Base-by-base conservation (phyloP, 495 filamentous ascomycete genomes). In the Lasiosphaeria ovina region DNA sequence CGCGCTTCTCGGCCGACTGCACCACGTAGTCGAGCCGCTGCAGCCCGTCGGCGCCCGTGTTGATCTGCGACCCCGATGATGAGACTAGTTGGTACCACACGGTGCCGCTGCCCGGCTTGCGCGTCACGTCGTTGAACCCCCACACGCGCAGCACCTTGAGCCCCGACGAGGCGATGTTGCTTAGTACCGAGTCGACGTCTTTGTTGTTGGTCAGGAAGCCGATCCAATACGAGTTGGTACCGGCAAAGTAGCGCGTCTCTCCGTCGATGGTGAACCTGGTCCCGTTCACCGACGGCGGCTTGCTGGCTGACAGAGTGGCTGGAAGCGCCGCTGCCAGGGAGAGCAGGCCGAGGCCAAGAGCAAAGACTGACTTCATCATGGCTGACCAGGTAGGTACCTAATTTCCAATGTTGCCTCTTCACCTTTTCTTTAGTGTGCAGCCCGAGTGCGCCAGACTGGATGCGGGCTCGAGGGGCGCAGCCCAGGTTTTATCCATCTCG, bases 211-310 rank as follows among this genome's bases (percentile, higher is more conserved):
- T 83, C 31, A 90, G 79, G 75, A 90, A 90, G 16, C 80, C 75
- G 62, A 90, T 82, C 87, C 87, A 92, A 78, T 91, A 92, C 50
- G 82, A 74, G 72, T 92, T 92, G 4, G 85, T 87, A 14, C 89
- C 89, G 3, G 86, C 83, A 67, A 80, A 88, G 72, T 87, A 85
- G 59, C 77, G 76, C 4, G 82, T 84, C 61, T 81, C 65, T 17
- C 85, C 85, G 67, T 88, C 83, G 63, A 89, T 83, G 53, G 73
- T 78, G 74, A 89, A 88, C 32, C 63, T 63, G 0, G 66, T 70
- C 10, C 70, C 72, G 47, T 62, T 60, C 5, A 54, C 53, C 5
- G 62, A 62, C 42, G 62, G 52, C 1, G 62, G 62, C 47, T 58
- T 60, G 11, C 59, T 49, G 11, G 33, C 58, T 35, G 51, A 56